Conservation (phyloP, 208 protist species). For the Acanthamoeba lenticulata region DNA sequence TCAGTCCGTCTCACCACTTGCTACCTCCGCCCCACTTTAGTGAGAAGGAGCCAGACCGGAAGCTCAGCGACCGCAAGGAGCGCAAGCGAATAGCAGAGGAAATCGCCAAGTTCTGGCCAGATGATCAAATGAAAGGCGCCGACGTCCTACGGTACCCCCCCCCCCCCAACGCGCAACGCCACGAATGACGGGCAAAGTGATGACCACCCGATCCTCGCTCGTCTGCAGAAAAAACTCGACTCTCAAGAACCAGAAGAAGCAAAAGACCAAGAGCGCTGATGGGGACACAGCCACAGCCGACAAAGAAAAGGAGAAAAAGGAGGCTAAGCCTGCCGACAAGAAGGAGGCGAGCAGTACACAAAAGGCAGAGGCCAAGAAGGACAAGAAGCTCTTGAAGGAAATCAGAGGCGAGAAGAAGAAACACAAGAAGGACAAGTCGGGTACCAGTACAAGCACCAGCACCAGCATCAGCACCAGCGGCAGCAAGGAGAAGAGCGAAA, state of each 20-base stretch:
- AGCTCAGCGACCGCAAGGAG: constrained; percentile 10
- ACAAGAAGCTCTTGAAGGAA: neutral
- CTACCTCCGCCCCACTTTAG: too few species aligned
- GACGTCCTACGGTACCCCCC: neutral
- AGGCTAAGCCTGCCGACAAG: neutral
- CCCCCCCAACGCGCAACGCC: neutral
- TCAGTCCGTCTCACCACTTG: neutral
- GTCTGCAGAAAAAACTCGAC: neutral
- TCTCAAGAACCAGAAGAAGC: neutral
- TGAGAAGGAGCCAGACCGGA: neutral
- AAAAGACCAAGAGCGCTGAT: neutral
- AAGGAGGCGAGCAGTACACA: too few species aligned
- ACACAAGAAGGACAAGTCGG: neutral
- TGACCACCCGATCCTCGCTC: too few species aligned
- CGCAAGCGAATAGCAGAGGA: neutral
- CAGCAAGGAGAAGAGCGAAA: neutral
- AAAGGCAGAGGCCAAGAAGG: neutral
- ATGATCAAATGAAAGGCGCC: neutral
- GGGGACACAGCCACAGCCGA: too few species aligned
- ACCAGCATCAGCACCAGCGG: neutral
- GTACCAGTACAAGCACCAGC: neutral
- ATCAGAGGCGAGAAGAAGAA: neutral
- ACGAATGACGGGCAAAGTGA: neutral
- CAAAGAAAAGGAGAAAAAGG: neutral
- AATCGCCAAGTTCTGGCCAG: constrained; percentile 13